Evolutionary conservation across 352 stramenopile genomes (phyloP).

Genomic region (Pythium aphanidermatum): DNA sequence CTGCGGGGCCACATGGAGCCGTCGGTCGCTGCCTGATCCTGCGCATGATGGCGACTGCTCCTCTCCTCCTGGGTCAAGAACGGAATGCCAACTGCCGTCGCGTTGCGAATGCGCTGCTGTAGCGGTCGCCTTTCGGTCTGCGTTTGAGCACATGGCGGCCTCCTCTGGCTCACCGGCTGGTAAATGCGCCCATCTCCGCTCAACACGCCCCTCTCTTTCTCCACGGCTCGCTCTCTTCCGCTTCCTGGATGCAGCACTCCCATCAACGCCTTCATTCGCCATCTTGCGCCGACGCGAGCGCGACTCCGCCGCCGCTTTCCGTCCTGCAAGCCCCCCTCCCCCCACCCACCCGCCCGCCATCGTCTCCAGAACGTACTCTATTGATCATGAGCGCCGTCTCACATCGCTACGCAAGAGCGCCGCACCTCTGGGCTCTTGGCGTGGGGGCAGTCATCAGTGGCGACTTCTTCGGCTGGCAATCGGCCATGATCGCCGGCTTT

Average conservation of each 20-base stretch:
- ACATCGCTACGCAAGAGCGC: conserved; percentile 52
- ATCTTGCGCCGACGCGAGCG: conserved; percentile 3
- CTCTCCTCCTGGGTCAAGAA: background rate
- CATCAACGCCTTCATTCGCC: conserved; percentile 3
- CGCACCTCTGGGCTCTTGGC: conserved; percentile 61
- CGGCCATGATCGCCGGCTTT: conserved; percentile 55
- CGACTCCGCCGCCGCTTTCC: background rate
- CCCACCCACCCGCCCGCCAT: background rate
- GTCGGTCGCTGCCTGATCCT: too few relatives aligned
- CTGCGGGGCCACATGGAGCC: too few relatives aligned
- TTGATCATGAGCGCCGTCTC: conserved; percentile 10
- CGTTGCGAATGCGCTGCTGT: too few relatives aligned
- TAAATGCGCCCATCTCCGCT: background rate
- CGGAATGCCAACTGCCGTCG: too few relatives aligned
- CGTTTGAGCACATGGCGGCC: too few relatives aligned
- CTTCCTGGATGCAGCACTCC: background rate
- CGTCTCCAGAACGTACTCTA: conserved; percentile 1
- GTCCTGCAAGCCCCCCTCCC: background rate
- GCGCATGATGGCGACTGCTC: background rate
- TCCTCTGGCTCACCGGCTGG: too few relatives aligned
- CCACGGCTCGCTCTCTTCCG: background rate
- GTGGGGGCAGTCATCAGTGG: conserved; percentile 62
- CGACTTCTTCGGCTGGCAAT: conserved; percentile 73
- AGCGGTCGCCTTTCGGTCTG: too few relatives aligned
- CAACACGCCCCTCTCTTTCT: conserved; percentile 5